Conservation (phyloP, 495 filamentous ascomycete species). For the Podospora conica region DNA sequence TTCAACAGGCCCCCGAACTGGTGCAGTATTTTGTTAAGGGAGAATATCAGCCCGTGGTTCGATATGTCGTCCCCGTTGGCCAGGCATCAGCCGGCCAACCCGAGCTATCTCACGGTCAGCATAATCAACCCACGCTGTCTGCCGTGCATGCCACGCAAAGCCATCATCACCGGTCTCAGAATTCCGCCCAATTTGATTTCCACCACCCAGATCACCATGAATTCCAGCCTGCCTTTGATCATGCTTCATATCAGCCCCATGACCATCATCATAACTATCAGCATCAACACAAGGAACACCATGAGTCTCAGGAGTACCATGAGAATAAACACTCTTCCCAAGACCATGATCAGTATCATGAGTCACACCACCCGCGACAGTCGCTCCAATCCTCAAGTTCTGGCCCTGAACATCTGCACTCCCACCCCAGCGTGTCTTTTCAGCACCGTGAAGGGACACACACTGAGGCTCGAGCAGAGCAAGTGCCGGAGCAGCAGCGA, state of each 20-base stretch:
- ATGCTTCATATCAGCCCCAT: conserved; percentile 15
- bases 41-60: conserved; percentile 43
- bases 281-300: conserved; percentile 2
- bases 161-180: conserved; percentile 15
- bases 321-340: conserved; percentile 10
- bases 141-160: conserved; percentile 11
- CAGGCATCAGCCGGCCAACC: conserved; percentile 15
- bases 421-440: conserved; percentile 27
- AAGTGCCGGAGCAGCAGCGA: conserved; percentile 31
- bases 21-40: conserved; percentile 49
- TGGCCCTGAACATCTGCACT: conserved; percentile 16
- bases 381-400: conserved; percentile 17
- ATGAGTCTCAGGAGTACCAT: conserved; percentile 14
- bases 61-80: conserved; percentile 26
- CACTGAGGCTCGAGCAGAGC: conserved; percentile 37
- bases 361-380: conserved; percentile 8
- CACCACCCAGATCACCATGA: conserved; percentile 9
- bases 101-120: conserved; percentile 23
- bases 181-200: conserved; percentile 14
- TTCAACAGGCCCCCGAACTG: conserved; percentile 23
- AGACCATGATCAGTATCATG: conserved; percentile 10
- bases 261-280: conserved; percentile 7
- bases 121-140: conserved; percentile 15
- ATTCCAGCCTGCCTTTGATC: conserved; percentile 5
- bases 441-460: conserved; percentile 25